A percentile compares a stretch with the other conserved stretches of the same genome.
phyloP scores from a whole-genome alignment of 2,329 filamentous ascomycete species.

The Parasarocladium wereldwijsianum region DNA sequence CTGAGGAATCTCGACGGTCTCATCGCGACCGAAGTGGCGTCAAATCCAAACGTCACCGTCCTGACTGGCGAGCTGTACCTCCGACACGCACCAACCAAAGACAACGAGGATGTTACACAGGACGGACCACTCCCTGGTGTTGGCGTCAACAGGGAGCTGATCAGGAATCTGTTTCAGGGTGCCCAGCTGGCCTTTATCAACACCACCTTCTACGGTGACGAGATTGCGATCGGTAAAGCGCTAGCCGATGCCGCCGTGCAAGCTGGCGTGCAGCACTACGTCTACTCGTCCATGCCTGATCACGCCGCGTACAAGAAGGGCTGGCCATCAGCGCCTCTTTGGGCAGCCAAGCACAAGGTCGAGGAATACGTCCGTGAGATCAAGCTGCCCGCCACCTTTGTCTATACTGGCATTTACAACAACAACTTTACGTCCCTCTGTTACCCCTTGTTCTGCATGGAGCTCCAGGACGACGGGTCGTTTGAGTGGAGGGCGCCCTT shows the following conservation, averaged over 20 bases:
- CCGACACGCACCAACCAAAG: conserved; percentile 33
- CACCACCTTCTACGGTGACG: conserved; percentile 92
- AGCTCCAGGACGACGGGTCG: conserved; percentile 67
- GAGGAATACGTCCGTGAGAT: conserved; percentile 82
- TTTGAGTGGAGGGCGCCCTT: conserved; percentile 93
- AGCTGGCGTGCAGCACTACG: conserved; percentile 74
- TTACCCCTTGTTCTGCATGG: conserved; percentile 94
- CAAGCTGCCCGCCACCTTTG: conserved; percentile 74
- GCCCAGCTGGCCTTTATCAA: conserved; percentile 92
- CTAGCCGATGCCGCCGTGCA: conserved; percentile 81
- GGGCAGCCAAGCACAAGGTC: conserved; percentile 83
- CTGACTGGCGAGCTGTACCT: conserved; percentile 51
- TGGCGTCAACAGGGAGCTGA: conserved; percentile 57
- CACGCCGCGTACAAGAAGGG: conserved; percentile 62
- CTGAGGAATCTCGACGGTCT: conserved; percentile 76
- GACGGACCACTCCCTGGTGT: conserved; percentile 48
- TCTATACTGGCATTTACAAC: conserved; percentile 96
- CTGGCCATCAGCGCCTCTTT: conserved; percentile 79
- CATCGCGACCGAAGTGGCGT: conserved; percentile 73
- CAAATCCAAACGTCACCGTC: conserved; percentile 60
- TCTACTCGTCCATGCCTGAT: conserved; percentile 96
- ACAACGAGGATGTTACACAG: conserved; percentile 48
- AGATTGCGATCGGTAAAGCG: conserved; percentile 75
- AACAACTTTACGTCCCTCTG: conserved; percentile 93
- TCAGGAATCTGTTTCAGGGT: conserved; percentile 66